phyloP scores from a whole-genome alignment of 2,329 filamentous ascomycete genomes.

The Diaporthe sp. region DNA sequence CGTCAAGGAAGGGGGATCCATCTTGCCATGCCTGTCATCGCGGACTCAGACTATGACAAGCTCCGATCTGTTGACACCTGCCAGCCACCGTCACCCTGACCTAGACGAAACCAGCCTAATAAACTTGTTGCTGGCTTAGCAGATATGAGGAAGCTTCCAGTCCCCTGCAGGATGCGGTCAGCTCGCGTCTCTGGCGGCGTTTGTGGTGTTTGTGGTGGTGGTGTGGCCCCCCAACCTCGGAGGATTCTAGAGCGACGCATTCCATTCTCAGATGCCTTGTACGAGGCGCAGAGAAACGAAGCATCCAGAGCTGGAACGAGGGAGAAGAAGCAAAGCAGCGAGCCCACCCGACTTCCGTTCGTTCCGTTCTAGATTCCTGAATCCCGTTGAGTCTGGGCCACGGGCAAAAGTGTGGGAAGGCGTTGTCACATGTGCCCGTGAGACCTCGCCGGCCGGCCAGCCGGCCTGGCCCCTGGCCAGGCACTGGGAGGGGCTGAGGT shows the following conservation, averaged over 20 bases:
- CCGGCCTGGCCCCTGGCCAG: neutral
- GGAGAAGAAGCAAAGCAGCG: neutral
- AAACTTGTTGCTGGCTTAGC: neutral
- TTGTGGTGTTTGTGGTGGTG: neutral
- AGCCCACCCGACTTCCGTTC: neutral
- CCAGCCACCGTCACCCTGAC: neutral
- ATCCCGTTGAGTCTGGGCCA: neutral
- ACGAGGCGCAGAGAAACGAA: neutral
- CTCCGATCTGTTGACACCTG: conserved; percentile 19
- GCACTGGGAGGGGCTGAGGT: neutral
- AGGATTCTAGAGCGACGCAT: neutral
- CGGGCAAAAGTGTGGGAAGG: neutral
- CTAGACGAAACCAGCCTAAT: neutral
- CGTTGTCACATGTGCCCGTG: conserved; percentile 16
- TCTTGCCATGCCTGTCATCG: conserved; percentile 23
- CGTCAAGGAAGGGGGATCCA: neutral
- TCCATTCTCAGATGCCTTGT: neutral
- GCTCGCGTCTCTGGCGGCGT: neutral
- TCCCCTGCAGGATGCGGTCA: conserved; percentile 17
- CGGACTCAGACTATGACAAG: conserved; percentile 7
- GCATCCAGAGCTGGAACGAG: neutral
- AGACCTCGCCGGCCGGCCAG: conserved; percentile 3
- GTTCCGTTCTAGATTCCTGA: neutral
- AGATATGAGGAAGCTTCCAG: neutral
- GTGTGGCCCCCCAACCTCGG: neutral